phyloP scores from a whole-genome alignment of 768 basidiomycete genomes.

The Mycena epipterygia region DNA sequence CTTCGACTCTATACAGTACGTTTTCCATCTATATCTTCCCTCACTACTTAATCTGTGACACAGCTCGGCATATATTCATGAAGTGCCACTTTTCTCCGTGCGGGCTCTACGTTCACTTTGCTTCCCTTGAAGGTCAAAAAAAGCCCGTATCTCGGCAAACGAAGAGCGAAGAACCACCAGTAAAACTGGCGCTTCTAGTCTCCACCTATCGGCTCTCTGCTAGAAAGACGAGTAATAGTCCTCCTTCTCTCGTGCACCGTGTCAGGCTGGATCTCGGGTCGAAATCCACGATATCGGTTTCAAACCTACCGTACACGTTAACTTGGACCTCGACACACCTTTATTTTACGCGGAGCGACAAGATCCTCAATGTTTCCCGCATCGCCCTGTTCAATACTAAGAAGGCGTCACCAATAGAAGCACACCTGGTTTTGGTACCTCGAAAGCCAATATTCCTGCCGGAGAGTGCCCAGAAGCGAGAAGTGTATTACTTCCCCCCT shows the following conservation, averaged over 20 bases:
- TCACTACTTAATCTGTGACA: not conserved
- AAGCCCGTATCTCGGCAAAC: conserved; percentile 7
- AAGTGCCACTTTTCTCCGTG: conserved; percentile 44
- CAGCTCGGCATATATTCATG: conserved; percentile 44
- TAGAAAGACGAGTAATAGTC: conserved; percentile 33
- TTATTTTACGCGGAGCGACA: conserved; percentile 39
- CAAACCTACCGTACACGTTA: conserved; percentile 41
- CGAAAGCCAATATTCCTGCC: conserved; percentile 39
- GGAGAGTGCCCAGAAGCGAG: conserved; percentile 34
- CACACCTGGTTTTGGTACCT: conserved; percentile 30
- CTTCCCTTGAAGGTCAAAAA: conserved; percentile 42
- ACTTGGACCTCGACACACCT: conserved; percentile 43
- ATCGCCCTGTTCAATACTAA: conserved; percentile 39
- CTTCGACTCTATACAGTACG: conserved; percentile 45
- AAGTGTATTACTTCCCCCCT: conserved; percentile 41
- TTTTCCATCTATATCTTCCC: not conserved
- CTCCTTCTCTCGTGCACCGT: conserved; percentile 39
- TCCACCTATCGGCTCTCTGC: conserved; percentile 41
- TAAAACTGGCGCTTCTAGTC: conserved; percentile 39
- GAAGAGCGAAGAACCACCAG: not conserved
- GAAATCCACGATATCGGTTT: conserved; percentile 24
- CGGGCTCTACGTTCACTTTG: conserved; percentile 42
- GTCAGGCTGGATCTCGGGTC: conserved; percentile 33
- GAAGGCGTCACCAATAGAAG: not conserved
- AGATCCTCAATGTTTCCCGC: conserved; percentile 35